Percentiles rank a stretch among this genome's conserved stretches.
Evolutionary conservation across 2,329 filamentous ascomycete genomes (phyloP).

Genomic region (Xylaria sp.): DNA sequence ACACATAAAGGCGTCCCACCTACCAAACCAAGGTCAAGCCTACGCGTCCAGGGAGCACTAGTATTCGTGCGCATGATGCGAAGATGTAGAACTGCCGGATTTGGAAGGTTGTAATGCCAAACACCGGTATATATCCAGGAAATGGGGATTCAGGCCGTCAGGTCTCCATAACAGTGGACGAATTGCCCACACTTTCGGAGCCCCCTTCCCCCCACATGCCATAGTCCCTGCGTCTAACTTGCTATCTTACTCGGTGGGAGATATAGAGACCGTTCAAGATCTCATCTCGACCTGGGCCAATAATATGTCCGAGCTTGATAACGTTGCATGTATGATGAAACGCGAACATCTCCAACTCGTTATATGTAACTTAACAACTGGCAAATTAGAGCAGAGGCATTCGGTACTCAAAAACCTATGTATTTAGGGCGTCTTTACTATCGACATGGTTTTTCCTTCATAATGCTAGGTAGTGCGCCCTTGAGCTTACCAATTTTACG

Average conservation of each 20-base stretch:
- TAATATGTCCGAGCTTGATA: background rate
- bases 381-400: background rate
- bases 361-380: background rate
- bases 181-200: background rate
- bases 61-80: background rate
- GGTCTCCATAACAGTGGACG: background rate
- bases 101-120: slow-evolving; percentile 8
- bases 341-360: background rate
- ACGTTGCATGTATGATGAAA: background rate
- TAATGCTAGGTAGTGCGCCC: too few relatives aligned
- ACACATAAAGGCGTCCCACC: background rate
- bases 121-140: background rate
- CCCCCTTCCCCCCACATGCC: background rate
- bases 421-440: too few relatives aligned
- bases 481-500: too few relatives aligned
- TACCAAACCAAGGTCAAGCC: slow-evolving; percentile 22
- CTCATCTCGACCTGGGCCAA: slow-evolving; percentile 5
- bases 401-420: too few relatives aligned
- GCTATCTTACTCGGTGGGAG: background rate
- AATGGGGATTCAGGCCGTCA: background rate
- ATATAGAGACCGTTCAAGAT: background rate
- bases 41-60: slow-evolving; percentile 10
- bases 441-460: too few relatives aligned
- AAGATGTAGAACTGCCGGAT: slow-evolving; percentile 14
- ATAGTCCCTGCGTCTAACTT: background rate